phyloP scores from a whole-genome alignment of 2,329 filamentous ascomycete species.

The Penicillium sp. region DNA sequence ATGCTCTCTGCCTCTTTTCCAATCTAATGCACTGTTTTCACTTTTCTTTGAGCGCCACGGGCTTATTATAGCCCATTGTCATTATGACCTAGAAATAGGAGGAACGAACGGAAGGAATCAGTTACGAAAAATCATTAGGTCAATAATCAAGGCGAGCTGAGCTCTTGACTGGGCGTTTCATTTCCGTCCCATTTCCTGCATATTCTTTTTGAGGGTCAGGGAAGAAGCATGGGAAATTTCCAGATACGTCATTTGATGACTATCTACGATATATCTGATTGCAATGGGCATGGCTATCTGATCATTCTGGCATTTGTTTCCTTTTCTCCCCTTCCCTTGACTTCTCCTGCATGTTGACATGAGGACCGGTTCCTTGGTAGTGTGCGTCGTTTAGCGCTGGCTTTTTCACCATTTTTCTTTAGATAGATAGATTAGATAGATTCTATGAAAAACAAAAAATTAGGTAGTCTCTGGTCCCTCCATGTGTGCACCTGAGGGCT shows the following conservation, averaged over 20 bases:
- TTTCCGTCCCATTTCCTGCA: neutral
- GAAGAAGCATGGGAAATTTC: neutral
- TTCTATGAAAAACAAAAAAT: slow-evolving; percentile 2
- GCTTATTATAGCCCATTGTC: neutral
- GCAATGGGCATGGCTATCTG: slow-evolving; percentile 14
- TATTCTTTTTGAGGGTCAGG: neutral
- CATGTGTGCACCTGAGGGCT: neutral
- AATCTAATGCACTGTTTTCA: neutral
- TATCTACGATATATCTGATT: slow-evolving; percentile 18
- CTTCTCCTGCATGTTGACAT: slow-evolving; percentile 15
- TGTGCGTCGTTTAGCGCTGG: slow-evolving; percentile 14
- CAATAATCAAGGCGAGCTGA: slow-evolving; percentile 13
- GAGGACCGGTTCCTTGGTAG: slow-evolving; percentile 7
- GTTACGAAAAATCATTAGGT: slow-evolving; percentile 6
- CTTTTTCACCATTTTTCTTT: slow-evolving; percentile 1
- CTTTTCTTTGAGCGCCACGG: slow-evolving; percentile 1
- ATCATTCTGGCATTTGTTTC: slow-evolving; percentile 5
- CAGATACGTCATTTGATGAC: neutral
- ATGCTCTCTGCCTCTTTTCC: neutral
- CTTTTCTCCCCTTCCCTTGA: slow-evolving; percentile 1
- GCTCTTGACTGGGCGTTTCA: slow-evolving; percentile 14
- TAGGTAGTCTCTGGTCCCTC: slow-evolving; percentile 5
- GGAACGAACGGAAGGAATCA: slow-evolving; percentile 2
- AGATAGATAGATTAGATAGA: slow-evolving; percentile 30
- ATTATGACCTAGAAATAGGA: slow-evolving; percentile 15